A percentile compares a stretch with the other conserved stretches of the same genome.
Evolutionary conservation across 2,329 filamentous ascomycete species (phyloP).

Genomic region (Botryosphaeria agaves): DNA sequence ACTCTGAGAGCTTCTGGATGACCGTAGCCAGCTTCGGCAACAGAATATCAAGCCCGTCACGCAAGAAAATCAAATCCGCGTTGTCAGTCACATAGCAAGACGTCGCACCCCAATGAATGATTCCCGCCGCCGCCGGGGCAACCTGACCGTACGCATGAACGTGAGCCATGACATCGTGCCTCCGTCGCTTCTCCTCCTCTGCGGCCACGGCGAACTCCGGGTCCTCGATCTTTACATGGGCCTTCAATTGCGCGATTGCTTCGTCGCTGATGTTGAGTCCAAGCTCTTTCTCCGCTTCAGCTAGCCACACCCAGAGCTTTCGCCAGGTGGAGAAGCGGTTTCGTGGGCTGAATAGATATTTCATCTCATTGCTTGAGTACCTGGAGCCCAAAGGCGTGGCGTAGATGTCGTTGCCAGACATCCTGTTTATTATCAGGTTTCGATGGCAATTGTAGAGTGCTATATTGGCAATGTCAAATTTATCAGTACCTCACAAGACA

Average conservation of each 20-base stretch:
- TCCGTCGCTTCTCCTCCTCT: conserved; percentile 28
- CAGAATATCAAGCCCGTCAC: conserved; percentile 59
- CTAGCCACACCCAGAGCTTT: conserved; percentile 70
- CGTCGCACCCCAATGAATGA: conserved; percentile 63
- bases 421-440: too few relatives aligned
- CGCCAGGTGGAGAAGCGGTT: conserved; percentile 66
- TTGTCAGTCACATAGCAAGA: conserved; percentile 55
- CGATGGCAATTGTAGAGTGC: too few relatives aligned
- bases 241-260: conserved; percentile 28
- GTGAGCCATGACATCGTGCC: conserved; percentile 37
- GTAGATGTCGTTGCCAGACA: conserved; percentile 35
- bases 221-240: conserved; percentile 26
- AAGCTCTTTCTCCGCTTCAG: conserved; percentile 65
- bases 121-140: conserved; percentile 61
- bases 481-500: too few relatives aligned
- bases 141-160: conserved; percentile 46
- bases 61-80: conserved; percentile 59
- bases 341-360: conserved; percentile 61
- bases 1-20: conserved; percentile 54
- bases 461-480: too few relatives aligned
- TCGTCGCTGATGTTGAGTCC: conserved; percentile 61
- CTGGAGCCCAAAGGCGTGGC: conserved; percentile 53
- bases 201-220: conserved; percentile 29
- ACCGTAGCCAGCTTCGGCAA: conserved; percentile 63
- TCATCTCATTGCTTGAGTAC: conserved; percentile 61